These are phyloP conservation scores for Fusarium camptoceras DNA, from an alignment of 2,329 filamentous ascomycete species.

Conservation along the genomic window DNA sequence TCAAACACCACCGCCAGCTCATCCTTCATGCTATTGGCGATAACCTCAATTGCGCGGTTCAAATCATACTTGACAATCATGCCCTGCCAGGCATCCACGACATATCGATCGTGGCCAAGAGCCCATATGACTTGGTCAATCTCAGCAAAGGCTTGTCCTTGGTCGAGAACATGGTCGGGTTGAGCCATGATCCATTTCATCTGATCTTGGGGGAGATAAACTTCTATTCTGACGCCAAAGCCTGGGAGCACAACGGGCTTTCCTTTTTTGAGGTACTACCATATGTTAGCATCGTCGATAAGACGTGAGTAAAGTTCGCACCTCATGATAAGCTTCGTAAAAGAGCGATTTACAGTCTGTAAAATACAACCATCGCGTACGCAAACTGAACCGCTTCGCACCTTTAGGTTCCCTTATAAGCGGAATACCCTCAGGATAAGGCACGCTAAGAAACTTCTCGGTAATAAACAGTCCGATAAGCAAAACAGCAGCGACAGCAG, in stretches of 20 bases:
- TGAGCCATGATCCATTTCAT: constrained; percentile 56
- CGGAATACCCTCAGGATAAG: constrained; percentile 45
- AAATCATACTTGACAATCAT: constrained; percentile 53
- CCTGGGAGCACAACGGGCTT: constrained; percentile 56
- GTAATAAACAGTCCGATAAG: constrained; percentile 29
- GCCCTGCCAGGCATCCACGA: constrained; percentile 53
- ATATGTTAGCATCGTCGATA: background rate
- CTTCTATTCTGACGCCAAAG: constrained; percentile 54
- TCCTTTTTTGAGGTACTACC: constrained; percentile 57
- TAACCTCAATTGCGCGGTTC: constrained; percentile 50
- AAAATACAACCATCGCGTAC: constrained; percentile 47
- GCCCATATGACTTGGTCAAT: constrained; percentile 53
- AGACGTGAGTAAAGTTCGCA: background rate
- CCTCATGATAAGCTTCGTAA: constrained; percentile 49
- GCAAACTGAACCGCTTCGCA: constrained; percentile 46
- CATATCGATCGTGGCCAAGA: constrained; percentile 52
- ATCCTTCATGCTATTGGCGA: constrained; percentile 51
- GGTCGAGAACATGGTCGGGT: constrained; percentile 53
- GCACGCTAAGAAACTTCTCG: constrained; percentile 34
- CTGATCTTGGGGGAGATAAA: constrained; percentile 56
- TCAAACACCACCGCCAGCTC: constrained; percentile 53
- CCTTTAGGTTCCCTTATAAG: constrained; percentile 46
- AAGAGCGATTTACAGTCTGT: constrained; percentile 48
- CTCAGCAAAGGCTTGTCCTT: constrained; percentile 53
- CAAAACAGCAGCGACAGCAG: background rate